Conservation (phyloP, 179 eudicot species). For the Monotropa hypopitys region DNA sequence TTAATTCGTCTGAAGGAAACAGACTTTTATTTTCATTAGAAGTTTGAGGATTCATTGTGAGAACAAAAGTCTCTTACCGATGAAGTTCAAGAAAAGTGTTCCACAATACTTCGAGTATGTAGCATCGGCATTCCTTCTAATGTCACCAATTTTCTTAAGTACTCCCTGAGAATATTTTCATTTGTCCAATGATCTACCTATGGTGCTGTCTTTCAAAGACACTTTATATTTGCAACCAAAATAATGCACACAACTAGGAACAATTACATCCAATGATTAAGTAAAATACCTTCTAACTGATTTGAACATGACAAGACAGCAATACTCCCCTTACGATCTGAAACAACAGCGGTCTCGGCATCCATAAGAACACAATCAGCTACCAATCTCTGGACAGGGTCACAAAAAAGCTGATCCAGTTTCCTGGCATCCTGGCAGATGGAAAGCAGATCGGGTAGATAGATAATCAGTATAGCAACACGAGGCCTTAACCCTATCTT, state of each 20-base stretch:
- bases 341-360: slow-evolving; percentile 65
- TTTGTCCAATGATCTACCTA: not conserved
- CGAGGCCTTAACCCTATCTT: not conserved
- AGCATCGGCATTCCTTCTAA: not conserved
- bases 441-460: slow-evolving; percentile 2
- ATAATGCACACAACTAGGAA: not conserved
- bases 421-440: slow-evolving; percentile 53
- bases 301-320: slow-evolving; percentile 61
- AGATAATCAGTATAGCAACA: not conserved
- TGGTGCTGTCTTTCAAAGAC: not conserved
- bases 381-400: slow-evolving; percentile 82
- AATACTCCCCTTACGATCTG: slow-evolving; percentile 85
- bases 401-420: slow-evolving; percentile 74
- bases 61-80: not conserved
- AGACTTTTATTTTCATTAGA: not conserved
- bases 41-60: not conserved
- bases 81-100: not conserved
- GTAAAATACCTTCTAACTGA: slow-evolving; percentile 45
- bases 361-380: slow-evolving; percentile 88
- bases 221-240: not conserved
- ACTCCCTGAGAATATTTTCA: not conserved
- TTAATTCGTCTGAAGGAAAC: too few species aligned
- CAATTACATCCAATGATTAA: not conserved
- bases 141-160: not conserved
- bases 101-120: not conserved